phyloP scores from a whole-genome alignment of 176 grass and related monocot genomes.

The Bromus sterilis region DNA sequence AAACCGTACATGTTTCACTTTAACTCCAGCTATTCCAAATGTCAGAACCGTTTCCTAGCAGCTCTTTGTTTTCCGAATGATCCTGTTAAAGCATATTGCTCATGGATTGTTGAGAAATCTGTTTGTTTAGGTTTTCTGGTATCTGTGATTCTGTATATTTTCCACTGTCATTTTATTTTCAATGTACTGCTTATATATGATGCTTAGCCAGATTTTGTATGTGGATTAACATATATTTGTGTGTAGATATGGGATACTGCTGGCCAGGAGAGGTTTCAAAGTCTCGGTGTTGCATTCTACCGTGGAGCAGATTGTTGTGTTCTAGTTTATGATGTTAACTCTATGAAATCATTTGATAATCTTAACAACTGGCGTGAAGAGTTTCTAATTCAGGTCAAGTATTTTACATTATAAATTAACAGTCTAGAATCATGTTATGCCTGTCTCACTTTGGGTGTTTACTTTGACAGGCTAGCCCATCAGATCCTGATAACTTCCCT shows the following conservation, averaged over 20 bases:
- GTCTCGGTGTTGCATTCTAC: constrained; percentile 87
- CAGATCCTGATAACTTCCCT: constrained; percentile 83
- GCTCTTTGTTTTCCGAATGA: neutral
- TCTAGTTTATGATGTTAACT: constrained; percentile 82
- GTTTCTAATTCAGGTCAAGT: constrained; percentile 78
- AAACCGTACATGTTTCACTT: neutral
- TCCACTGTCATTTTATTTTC: neutral
- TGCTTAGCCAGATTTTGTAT: neutral
- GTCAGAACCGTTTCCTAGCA: neutral
- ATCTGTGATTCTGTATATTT: neutral
- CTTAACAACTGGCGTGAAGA: constrained; percentile 82
- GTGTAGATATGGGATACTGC: constrained; percentile 89
- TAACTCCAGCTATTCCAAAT: neutral
- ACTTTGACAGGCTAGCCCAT: constrained; percentile 60
- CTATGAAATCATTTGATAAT: constrained; percentile 83
- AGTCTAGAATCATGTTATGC: neutral
- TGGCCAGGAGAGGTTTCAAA: constrained; percentile 89
- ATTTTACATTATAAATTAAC: neutral
- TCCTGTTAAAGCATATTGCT: neutral
- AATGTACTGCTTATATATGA: neutral
- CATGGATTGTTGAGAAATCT: neutral
- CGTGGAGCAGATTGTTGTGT: constrained; percentile 90
- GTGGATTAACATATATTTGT: constrained; percentile 35
- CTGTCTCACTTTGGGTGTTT: constrained; percentile 4
- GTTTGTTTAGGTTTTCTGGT: neutral